A percentile compares a stretch with the other conserved stretches of the same genome.
These are phyloP conservation scores for Silene latifolia DNA, from an alignment of 148 eudicot species.

Conservation along the genomic window DNA sequence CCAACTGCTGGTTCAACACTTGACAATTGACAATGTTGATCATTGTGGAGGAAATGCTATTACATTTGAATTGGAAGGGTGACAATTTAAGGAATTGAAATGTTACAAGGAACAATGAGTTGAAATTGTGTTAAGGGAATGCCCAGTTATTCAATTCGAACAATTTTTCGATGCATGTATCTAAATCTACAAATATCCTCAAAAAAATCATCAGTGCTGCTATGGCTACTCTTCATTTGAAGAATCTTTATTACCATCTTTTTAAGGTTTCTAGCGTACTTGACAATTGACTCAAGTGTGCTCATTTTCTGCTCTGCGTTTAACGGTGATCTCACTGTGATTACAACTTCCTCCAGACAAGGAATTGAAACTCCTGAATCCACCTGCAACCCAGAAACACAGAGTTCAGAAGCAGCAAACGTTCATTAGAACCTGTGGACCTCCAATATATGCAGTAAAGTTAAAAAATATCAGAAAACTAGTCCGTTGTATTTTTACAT, in stretches of 20 bases:
- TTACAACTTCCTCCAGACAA: conserved; percentile 62
- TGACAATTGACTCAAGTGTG: conserved; percentile 81
- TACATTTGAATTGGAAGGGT: conserved; percentile 8
- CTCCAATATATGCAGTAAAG: neutral
- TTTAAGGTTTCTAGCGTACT: conserved; percentile 56
- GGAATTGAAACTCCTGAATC: conserved; percentile 70
- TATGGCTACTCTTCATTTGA: conserved; percentile 90
- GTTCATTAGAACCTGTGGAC: too few relatives aligned
- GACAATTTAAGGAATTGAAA: neutral
- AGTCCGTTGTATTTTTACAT: conserved; percentile 17
- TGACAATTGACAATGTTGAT: neutral
- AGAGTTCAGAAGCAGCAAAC: conserved; percentile 9
- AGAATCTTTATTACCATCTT: conserved; percentile 78
- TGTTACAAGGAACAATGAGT: conserved; percentile 21
- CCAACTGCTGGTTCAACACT: too few relatives aligned
- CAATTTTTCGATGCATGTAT: conserved; percentile 57
- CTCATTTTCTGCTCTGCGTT: conserved; percentile 95
- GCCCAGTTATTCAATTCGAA: conserved; percentile 53
- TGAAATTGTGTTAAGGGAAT: neutral
- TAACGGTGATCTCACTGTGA: conserved; percentile 86
- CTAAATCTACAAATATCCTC: conserved; percentile 76
- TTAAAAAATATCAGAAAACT: neutral
- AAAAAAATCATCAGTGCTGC: conserved; percentile 91
- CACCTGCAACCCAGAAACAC: conserved; percentile 48
- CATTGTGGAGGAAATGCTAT: neutral